Evolutionary conservation across 805 yeast genomes (phyloP).

Genomic region (Torulaspora franciscae): DNA sequence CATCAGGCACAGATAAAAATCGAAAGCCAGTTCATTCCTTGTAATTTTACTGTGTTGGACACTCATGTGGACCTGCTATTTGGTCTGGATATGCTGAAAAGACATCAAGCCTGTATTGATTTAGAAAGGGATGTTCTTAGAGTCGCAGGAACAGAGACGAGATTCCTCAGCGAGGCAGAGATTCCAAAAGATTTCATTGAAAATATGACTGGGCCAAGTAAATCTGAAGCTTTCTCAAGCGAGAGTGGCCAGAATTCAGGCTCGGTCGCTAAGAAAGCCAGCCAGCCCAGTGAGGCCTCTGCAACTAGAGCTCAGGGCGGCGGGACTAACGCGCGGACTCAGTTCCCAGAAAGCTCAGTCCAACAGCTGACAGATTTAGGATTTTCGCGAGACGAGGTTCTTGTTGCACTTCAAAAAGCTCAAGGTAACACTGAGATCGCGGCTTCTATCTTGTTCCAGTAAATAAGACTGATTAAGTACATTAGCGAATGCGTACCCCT

Average conservation of each 20-base stretch:
- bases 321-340: background rate
- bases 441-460: constrained; percentile 64
- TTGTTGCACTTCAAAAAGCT: constrained; percentile 58
- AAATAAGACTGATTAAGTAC: background rate
- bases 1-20: constrained; percentile 85
- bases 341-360: constrained; percentile 37
- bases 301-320: background rate
- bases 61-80: constrained; percentile 67
- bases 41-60: constrained; percentile 69
- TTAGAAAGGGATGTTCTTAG: constrained; percentile 57
- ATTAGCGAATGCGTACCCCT: background rate
- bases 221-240: background rate
- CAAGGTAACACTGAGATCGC: constrained; percentile 82
- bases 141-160: constrained; percentile 68
- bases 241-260: background rate
- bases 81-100: constrained; percentile 87
- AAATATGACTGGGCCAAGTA: constrained; percentile 1
- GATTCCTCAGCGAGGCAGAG: constrained; percentile 69
- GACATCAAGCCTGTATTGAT: constrained; percentile 82
- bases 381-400: constrained; percentile 58
- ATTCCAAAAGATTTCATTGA: constrained; percentile 41
- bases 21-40: constrained; percentile 58
- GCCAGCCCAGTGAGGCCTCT: background rate
- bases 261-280: background rate
- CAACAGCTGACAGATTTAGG: constrained; percentile 61